phyloP scores from a whole-genome alignment of 1,139 yeast genomes.

The Suhomyces chickasaworum region DNA sequence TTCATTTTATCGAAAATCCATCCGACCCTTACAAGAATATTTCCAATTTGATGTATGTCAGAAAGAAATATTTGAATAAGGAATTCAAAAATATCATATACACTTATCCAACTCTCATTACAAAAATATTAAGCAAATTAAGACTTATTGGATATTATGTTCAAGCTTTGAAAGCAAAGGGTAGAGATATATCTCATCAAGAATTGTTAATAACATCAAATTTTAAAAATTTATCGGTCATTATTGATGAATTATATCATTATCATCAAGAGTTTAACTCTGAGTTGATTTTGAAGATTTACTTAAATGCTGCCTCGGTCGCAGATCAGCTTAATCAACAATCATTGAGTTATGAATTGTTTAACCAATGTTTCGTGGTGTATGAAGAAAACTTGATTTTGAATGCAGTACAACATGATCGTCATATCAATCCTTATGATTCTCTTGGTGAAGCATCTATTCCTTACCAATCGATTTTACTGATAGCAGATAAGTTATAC shows the following conservation, averaged over 20 bases:
- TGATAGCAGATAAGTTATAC: conserved; percentile 65
- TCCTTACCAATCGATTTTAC: conserved; percentile 41
- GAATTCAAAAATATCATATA: conserved; percentile 57
- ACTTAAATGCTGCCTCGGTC: conserved; percentile 59
- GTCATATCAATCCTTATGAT: conserved; percentile 36
- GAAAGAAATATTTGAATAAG: conserved; percentile 57
- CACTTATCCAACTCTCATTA: conserved; percentile 76
- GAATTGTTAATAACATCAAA: conserved; percentile 47
- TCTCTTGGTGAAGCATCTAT: conserved; percentile 41
- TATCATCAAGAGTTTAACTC: conserved; percentile 49
- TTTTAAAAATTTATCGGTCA: conserved; percentile 73
- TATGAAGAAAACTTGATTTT: conserved; percentile 72
- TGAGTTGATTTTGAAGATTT: conserved; percentile 52
- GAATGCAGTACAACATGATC: conserved; percentile 19
- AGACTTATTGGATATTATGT: conserved; percentile 48
- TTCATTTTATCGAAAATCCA: conserved; percentile 57
- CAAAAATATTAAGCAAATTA: conserved; percentile 59
- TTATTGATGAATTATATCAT: conserved; percentile 67
- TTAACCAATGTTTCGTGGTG: conserved; percentile 82
- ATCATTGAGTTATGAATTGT: conserved; percentile 78
- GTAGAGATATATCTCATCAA: conserved; percentile 23
- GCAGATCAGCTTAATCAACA: conserved; percentile 71
- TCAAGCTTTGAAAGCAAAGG: conserved; percentile 20
- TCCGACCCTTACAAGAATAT: conserved; percentile 54
- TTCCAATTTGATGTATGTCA: conserved; percentile 55